Conservation (phyloP, 2,329 filamentous ascomycete species). For the Arthroderma sp. region DNA sequence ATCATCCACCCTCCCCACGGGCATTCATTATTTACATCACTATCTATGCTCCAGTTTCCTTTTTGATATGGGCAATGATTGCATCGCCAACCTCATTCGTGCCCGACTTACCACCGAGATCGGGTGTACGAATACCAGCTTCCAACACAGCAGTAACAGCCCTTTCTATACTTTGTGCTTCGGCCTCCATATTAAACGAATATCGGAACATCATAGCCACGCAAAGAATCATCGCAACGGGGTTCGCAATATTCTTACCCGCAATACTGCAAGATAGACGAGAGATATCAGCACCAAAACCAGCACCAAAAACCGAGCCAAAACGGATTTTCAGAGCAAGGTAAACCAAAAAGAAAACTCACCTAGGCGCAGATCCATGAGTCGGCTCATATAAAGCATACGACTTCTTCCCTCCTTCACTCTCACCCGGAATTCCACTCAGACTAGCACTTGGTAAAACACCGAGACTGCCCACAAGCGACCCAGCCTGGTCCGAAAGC, state of each 20-base stretch:
- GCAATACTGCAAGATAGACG: conserved; percentile 52
- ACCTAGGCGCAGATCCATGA: conserved; percentile 45
- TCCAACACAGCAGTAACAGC: conserved; percentile 68
- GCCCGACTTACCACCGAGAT: conserved; percentile 59
- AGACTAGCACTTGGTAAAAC: conserved; percentile 75
- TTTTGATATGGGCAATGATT: conserved; percentile 54
- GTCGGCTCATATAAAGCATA: conserved; percentile 93
- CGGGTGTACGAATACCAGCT: conserved; percentile 59
- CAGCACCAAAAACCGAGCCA: not conserved
- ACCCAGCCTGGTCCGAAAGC: conserved; percentile 79
- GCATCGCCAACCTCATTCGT: conserved; percentile 67
- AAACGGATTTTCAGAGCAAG: not conserved
- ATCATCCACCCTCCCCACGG: too few relatives aligned
- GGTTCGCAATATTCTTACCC: conserved; percentile 75
- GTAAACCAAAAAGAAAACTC: conserved; percentile 7
- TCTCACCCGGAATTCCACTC: conserved; percentile 64
- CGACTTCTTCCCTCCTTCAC: conserved; percentile 41
- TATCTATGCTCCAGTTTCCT: conserved; percentile 12
- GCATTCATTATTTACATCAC: too few relatives aligned
- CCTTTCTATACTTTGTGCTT: conserved; percentile 64
- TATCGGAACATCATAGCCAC: conserved; percentile 90
- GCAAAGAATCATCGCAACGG: conserved; percentile 75
- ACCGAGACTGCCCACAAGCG: conserved; percentile 76
- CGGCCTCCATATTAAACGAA: conserved; percentile 61
- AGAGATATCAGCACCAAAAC: not conserved